Percentiles rank a stretch among this genome's conserved stretches.
Conservation (phyloP, 352 stramenopile species). For the Thalassiosira ordinaria region DNA sequence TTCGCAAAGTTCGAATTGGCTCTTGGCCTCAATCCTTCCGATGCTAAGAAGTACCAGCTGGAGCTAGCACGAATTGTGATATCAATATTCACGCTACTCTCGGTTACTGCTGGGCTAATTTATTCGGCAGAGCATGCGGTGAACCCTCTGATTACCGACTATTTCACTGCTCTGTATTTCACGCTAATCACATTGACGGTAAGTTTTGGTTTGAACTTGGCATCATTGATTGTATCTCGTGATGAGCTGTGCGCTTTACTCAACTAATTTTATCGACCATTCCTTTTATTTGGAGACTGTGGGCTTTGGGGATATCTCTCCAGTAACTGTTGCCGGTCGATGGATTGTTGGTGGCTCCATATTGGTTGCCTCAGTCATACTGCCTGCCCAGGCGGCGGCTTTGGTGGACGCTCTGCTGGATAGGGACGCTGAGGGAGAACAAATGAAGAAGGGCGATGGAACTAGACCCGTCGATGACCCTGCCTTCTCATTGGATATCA, state of each 20-base stretch:
- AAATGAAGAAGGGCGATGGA: no score
- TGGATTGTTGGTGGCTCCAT: constrained; percentile 78
- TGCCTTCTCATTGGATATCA: no score
- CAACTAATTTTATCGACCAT: no score
- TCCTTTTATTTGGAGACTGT: constrained; percentile 85
- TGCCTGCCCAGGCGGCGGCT: constrained; percentile 74
- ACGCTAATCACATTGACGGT: no score
- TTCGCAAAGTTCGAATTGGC: constrained; percentile 75
- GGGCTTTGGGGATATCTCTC: constrained; percentile 82
- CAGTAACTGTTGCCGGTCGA: constrained; percentile 72
- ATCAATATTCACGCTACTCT: constrained; percentile 80
- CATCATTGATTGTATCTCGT: constrained; percentile 74
- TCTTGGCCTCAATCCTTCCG: constrained; percentile 56
- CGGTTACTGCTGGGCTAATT: constrained; percentile 83
- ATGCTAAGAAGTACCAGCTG: constrained; percentile 70
- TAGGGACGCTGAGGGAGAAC: no score
- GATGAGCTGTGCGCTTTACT: no score
- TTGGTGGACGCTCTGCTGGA: constrained; percentile 76
- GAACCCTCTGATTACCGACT: constrained; percentile 80
- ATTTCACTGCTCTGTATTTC: constrained; percentile 85
- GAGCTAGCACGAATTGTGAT: constrained; percentile 79
- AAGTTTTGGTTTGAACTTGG: no score
- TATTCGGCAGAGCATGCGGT: constrained; percentile 79
- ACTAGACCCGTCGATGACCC: no score
- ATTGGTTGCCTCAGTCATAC: constrained; percentile 74